Evolutionary conservation across 352 stramenopile species (phyloP).

Genomic region (Phytophthora pisi): DNA sequence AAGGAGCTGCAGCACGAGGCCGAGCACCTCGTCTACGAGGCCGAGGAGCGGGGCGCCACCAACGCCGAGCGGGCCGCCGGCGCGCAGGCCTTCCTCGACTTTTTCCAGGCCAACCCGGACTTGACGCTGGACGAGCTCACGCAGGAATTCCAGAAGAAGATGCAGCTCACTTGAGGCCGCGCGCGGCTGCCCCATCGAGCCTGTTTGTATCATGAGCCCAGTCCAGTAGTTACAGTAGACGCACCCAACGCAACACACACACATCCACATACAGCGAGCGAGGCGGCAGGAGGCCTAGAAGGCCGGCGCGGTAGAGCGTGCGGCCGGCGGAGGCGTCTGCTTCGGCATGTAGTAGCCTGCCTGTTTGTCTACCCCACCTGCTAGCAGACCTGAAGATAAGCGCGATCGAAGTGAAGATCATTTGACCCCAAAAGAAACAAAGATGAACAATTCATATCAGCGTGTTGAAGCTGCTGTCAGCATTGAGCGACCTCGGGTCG

Average conservation of each 20-base stretch:
- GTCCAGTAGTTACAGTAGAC: conserved; percentile 43
- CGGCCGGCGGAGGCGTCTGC: conserved; percentile 8
- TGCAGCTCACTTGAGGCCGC: conserved; percentile 60
- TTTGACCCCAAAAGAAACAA: conserved; percentile 14
- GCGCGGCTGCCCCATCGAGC: conserved; percentile 3
- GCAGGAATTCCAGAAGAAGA: conserved; percentile 74
- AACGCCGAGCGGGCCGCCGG: conserved; percentile 40
- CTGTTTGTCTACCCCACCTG: conserved; percentile 12
- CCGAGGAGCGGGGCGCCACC: conserved; percentile 38
- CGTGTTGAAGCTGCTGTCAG: conserved; percentile 21
- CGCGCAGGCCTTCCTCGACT: conserved; percentile 76
- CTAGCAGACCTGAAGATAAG: conserved; percentile 14
- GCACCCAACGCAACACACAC: conserved; percentile 25
- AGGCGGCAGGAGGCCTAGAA: conserved; percentile 30
- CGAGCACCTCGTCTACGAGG: conserved; percentile 65
- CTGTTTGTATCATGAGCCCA: conserved; percentile 44
- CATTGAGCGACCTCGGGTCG: background rate
- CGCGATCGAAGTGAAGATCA: conserved; percentile 40
- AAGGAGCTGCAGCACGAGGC: conserved; percentile 75
- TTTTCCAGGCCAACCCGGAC: conserved; percentile 73
- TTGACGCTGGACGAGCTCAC: conserved; percentile 72
- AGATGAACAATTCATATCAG: conserved; percentile 17
- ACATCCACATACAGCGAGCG: conserved; percentile 4
- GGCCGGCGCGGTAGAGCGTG: conserved; percentile 16
- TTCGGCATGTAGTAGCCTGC: conserved; percentile 18